phyloP scores from a whole-genome alignment of 768 basidiomycete species.

The Suillus tomentosus region DNA sequence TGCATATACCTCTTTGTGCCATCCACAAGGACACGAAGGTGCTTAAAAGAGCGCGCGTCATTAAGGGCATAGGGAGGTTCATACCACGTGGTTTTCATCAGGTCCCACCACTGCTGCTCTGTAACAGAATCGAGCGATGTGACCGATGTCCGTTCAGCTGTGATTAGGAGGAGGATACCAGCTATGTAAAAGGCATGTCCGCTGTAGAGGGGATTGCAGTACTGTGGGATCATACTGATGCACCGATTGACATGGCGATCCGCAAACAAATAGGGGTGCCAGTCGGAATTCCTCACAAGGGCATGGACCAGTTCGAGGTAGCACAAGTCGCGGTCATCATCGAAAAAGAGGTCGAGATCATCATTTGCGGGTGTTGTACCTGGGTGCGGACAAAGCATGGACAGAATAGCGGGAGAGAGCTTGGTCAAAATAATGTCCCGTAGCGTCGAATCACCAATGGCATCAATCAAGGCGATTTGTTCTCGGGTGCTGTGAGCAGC shows the following conservation, averaged over 20 bases:
- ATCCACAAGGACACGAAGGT: background rate
- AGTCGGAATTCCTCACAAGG: background rate
- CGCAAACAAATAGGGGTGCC: background rate
- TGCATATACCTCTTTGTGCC: background rate
- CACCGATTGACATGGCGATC: background rate
- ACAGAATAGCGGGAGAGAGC: background rate
- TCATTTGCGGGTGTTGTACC: background rate
- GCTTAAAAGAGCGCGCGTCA: too few species aligned
- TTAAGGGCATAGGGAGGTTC: too few species aligned
- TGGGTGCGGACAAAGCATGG: background rate
- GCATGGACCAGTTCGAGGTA: background rate
- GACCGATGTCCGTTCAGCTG: background rate
- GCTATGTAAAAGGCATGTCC: background rate
- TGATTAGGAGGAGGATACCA: background rate
- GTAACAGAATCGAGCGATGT: background rate
- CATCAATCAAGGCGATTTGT: background rate
- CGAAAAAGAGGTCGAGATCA: fast-evolving
- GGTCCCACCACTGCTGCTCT: background rate
- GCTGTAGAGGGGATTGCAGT: too few species aligned
- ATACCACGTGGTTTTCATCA: too few species aligned
- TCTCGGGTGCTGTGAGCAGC: background rate
- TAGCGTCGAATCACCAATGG: background rate
- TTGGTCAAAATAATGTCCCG: background rate
- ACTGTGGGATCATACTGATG: background rate
- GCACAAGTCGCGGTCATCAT: background rate